phyloP scores from a whole-genome alignment of 495 filamentous ascomycete genomes.

The Talaromyces nanjingensis region DNA sequence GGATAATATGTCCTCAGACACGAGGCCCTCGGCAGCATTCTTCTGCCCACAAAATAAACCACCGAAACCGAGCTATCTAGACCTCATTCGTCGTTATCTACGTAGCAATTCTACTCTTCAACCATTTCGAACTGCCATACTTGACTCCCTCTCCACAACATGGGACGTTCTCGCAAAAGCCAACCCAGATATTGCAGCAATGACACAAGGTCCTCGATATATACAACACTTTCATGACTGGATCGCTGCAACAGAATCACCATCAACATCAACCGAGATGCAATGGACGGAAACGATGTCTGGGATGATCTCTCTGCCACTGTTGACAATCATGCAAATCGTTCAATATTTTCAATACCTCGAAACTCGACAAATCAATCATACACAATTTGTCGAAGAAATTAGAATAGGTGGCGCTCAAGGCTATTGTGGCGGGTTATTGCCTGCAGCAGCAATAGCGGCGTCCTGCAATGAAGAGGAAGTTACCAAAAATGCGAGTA shows the following conservation, averaged over 20 bases:
- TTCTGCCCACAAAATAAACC: not conserved
- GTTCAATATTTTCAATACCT: slow-evolving; percentile 30
- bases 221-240: slow-evolving; percentile 13
- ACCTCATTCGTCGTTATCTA: not conserved
- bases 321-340: slow-evolving; percentile 23
- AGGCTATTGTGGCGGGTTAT: slow-evolving; percentile 20
- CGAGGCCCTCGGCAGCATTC: not conserved
- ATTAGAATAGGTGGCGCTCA: slow-evolving; percentile 16
- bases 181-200: slow-evolving; percentile 12
- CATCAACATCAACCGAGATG: not conserved
- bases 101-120: not conserved
- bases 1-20: not conserved
- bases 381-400: not conserved
- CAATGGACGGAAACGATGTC: slow-evolving; percentile 18
- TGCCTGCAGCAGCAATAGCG: slow-evolving; percentile 22
- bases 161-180: slow-evolving; percentile 12
- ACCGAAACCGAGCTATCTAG: not conserved
- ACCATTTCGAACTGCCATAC: not conserved
- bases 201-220: slow-evolving; percentile 14
- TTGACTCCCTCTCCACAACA: not conserved
- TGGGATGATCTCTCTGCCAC: slow-evolving; percentile 23
- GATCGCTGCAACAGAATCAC: slow-evolving; percentile 12
- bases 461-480: slow-evolving; percentile 18
- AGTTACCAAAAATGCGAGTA: slow-evolving; percentile 15
- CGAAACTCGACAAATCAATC: slow-evolving; percentile 4